Evolutionary conservation across 2,329 filamentous ascomycete species (phyloP), one percentile per base, ranked within the genome.

Genomic region (Cyphellophora europaea): DNA sequence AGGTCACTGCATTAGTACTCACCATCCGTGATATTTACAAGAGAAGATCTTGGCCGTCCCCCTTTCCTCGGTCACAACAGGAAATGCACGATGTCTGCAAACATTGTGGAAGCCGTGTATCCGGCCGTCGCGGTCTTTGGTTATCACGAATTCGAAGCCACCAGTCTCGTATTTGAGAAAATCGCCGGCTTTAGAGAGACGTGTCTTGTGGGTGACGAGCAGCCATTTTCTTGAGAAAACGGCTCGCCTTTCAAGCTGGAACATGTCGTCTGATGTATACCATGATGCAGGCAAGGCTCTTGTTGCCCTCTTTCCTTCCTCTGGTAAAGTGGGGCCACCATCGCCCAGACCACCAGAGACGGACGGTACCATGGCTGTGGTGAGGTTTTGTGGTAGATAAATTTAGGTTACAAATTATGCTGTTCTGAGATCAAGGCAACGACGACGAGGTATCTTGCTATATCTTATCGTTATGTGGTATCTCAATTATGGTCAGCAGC

Each of bases 21-120:
- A 73, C 73, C 74, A 79, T 31, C 73, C 73, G 48, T 78, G 74
- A 48, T 78, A 79, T 38, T 69, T 67, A 59, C 74, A 79, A 0
- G 67, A 60, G 17, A 79, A 61, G 19, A 77, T 65, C 43, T 56
- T 43, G 13, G 37, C 41, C n/a, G 36, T 42, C 5, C 47, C 47
- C 25, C 27, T 37, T 11, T 39, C 29, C 16, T 41, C 44, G 11
- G 38, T 63, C 6, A 74, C 69, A 8, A 79, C 65, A 0, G 43
- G 41, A 48, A 70, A 79, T 11, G 74, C 74, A 11, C 74, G 63
- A 52, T 79, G 75, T 3, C 74, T 59, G 55, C 75, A 79, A 21
- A 77, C 62, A 47, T 79, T 78, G 56, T 79, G 74, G 51, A 79
- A 77, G 10, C 64, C 74, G 40, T 73, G 69, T 55, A 77, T 68